A percentile compares a stretch with the other conserved stretches of the same genome.
Conservation (phyloP, 371 early-diverging fungal genomes). For the Parasitella parasitica region DNA sequence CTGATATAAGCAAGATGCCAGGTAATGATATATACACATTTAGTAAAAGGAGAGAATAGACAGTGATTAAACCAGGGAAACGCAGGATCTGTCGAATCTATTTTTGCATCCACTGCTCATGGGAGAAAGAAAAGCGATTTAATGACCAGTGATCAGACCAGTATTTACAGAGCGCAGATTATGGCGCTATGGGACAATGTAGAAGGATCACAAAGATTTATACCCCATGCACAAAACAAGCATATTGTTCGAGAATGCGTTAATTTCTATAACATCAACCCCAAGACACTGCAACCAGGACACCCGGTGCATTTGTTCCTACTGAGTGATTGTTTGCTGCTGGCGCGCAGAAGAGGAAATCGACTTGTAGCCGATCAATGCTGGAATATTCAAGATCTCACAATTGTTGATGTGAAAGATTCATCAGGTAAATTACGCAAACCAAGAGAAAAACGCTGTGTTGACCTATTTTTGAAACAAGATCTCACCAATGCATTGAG, state of each 20-base stretch:
- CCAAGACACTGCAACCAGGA: slow-evolving; percentile 69
- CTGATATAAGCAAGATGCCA: slow-evolving; percentile 5
- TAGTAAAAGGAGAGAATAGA: not conserved
- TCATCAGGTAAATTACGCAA: slow-evolving; percentile 51
- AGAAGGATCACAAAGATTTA: slow-evolving; percentile 78
- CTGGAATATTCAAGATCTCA: slow-evolving; percentile 72
- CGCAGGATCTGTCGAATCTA: slow-evolving; percentile 1
- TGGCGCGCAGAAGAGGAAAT: slow-evolving; percentile 77
- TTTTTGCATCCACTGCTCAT: slow-evolving; percentile 10
- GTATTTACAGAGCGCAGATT: slow-evolving; percentile 65
- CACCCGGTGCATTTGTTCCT: slow-evolving; percentile 79
- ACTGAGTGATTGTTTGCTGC: slow-evolving; percentile 77
- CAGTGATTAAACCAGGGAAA: too few relatives aligned
- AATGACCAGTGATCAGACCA: slow-evolving; percentile 54
- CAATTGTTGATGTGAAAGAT: slow-evolving; percentile 81
- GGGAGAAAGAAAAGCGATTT: slow-evolving; percentile 37
- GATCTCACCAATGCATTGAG: slow-evolving; percentile 62
- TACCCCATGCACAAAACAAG: slow-evolving; percentile 74
- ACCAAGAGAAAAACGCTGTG: not conserved
- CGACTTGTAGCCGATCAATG: slow-evolving; percentile 80
- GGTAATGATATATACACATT: not conserved
- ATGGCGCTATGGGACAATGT: slow-evolving; percentile 73
- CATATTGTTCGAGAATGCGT: slow-evolving; percentile 80
- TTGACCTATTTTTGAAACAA: not conserved
- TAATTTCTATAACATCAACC: slow-evolving; percentile 77